Percentiles rank a stretch among this genome's conserved stretches.
These are phyloP conservation scores for Chromera velia DNA, from an alignment of 73 alveolate genomes.

Conservation along the genomic window DNA sequence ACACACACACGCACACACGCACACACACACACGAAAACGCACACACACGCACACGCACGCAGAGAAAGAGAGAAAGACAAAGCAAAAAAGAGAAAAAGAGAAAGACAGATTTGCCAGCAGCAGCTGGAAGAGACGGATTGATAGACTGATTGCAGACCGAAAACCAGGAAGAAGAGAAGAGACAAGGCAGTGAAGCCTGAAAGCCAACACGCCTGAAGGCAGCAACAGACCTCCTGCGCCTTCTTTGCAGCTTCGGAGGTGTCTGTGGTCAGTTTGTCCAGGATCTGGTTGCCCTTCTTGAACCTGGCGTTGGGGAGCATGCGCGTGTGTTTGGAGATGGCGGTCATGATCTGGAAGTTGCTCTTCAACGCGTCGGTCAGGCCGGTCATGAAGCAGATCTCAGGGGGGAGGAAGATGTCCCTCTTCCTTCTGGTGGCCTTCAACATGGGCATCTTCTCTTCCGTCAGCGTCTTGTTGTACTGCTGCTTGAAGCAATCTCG, in stretches of 20 bases:
- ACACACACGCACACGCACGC: no score
- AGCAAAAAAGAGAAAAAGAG: no score
- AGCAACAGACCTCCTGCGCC: no score
- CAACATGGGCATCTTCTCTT: background rate
- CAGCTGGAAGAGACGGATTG: no score
- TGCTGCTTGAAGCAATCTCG: constrained; percentile 9
- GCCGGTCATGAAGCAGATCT: constrained; percentile 16
- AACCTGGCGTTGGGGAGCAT: background rate
- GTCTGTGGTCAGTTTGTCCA: constrained; percentile 7
- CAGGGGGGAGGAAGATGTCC: constrained; percentile 5
- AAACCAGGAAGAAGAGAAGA: no score
- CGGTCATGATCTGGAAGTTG: background rate
- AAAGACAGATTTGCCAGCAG: no score
- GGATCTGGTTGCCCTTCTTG: background rate
- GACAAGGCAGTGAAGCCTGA: no score
- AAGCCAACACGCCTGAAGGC: no score
- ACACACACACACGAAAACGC: no score
- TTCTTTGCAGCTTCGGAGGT: background rate
- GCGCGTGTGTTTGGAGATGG: background rate
- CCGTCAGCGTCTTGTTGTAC: background rate
- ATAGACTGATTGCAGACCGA: no score
- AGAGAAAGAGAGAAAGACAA: no score
- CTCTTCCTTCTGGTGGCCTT: background rate
- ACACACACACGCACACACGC: no score
- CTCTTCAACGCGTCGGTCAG: background rate